Conservation (phyloP, 768 basidiomycete genomes). For the Collybia mongolica region DNA sequence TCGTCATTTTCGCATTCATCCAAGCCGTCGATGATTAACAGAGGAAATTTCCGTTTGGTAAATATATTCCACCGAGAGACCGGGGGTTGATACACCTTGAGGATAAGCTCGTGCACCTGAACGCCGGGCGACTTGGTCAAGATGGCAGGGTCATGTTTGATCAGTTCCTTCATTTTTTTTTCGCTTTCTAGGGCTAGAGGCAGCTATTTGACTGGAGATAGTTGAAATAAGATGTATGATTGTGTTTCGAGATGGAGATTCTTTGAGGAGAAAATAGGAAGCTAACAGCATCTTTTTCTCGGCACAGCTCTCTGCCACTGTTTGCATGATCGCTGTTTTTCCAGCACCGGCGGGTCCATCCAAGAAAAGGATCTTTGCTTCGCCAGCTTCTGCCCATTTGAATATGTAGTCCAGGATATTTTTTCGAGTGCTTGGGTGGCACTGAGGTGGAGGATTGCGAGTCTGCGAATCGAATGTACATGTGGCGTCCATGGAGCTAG, state of each 20-base stretch:
- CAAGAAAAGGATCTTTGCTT: too few relatives aligned
- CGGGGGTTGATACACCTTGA: constrained; percentile 3
- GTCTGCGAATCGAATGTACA: too few relatives aligned
- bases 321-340: constrained; percentile 21
- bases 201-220: constrained; percentile 22
- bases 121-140: constrained; percentile 4
- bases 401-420: too few relatives aligned
- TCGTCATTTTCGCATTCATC: constrained; percentile 22
- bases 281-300: constrained; percentile 19
- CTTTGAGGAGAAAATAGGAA: constrained; percentile 33
- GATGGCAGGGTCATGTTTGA: constrained; percentile 13
- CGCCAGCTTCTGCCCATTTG: too few relatives aligned
- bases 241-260: constrained; percentile 21
- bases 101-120: constrained; percentile 16
- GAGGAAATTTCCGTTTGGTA: neutral
- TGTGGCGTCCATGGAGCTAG: too few relatives aligned
- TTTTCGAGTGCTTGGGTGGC: too few relatives aligned
- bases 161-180: constrained; percentile 4
- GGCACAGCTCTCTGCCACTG: constrained; percentile 19
- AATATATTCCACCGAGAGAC: neutral
- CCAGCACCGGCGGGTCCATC: constrained; percentile 22
- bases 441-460: too few relatives aligned
- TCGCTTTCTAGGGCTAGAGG: constrained; percentile 1
- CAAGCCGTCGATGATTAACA: constrained; percentile 24
- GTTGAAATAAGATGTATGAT: constrained; percentile 26